phyloP scores from a whole-genome alignment of 352 stramenopile genomes.

The Pythium brachiatum region DNA sequence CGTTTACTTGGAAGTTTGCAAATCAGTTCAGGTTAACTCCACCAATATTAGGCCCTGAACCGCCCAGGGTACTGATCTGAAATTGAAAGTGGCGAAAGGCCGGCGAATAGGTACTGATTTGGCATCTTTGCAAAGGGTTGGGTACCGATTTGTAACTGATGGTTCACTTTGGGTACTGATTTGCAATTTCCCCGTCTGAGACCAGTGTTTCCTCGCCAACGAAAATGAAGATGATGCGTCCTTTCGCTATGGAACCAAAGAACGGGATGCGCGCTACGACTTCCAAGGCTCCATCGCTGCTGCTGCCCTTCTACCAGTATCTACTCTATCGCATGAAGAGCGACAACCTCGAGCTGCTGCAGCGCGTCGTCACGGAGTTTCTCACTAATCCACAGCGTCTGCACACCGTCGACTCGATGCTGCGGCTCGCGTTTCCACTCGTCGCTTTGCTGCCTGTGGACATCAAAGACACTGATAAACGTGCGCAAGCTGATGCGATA shows the following conservation, averaged over 20 bases:
- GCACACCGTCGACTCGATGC: conserved; percentile 14
- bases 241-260: neutral
- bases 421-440: conserved; percentile 14
- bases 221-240: neutral
- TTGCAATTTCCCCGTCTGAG: no score
- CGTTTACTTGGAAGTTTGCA: no score
- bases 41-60: no score
- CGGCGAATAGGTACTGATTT: no score
- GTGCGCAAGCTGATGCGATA: conserved; percentile 6
- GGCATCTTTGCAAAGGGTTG: conserved; percentile 2
- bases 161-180: no score
- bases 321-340: conserved; percentile 7
- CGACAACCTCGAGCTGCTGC: conserved; percentile 16
- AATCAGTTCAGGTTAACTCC: no score
- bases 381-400: neutral
- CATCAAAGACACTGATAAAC: neutral
- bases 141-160: no score
- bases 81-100: no score
- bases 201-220: no score
- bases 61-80: no score
- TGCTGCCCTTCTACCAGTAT: conserved; percentile 23
- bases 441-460: conserved; percentile 10
- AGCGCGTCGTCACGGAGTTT: conserved; percentile 10
- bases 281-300: neutral
- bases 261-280: neutral